Evolutionary conservation across 2,329 filamentous ascomycete species (phyloP).

Genomic region (Colletotrichum sp.): DNA sequence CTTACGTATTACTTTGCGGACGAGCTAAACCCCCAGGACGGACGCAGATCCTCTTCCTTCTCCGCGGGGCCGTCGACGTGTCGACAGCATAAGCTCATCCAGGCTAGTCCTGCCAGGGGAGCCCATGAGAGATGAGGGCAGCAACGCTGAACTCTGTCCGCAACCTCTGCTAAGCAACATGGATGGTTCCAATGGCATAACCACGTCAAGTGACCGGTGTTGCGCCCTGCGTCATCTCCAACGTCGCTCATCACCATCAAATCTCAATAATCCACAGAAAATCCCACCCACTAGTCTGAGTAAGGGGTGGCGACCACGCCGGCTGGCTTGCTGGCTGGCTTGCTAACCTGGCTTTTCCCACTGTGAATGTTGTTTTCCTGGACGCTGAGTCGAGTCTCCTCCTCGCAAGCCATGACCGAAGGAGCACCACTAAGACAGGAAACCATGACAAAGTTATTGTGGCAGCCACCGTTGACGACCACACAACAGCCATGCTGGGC

Average conservation of each 20-base stretch:
- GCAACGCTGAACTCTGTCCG: background rate
- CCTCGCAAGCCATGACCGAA: background rate
- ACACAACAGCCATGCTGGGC: background rate
- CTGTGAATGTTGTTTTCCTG: background rate
- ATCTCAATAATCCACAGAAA: background rate
- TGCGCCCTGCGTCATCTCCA: background rate
- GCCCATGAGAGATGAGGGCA: background rate
- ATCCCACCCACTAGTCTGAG: background rate
- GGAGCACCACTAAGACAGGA: background rate
- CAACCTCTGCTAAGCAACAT: background rate
- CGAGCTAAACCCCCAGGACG: background rate
- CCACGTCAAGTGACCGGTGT: background rate
- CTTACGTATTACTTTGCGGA: background rate
- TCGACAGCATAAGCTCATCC: background rate
- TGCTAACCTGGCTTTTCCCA: background rate
- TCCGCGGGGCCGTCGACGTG: background rate
- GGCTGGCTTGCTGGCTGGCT: background rate
- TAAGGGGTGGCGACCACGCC: background rate
- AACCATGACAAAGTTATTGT: background rate
- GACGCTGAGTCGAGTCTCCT: background rate
- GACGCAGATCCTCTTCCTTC: background rate
- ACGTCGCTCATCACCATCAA: background rate
- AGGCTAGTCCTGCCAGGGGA: background rate
- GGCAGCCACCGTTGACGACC: background rate
- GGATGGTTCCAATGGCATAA: background rate